phyloP scores from a whole-genome alignment of 768 basidiomycete genomes.

The Antrodiella citrinella region DNA sequence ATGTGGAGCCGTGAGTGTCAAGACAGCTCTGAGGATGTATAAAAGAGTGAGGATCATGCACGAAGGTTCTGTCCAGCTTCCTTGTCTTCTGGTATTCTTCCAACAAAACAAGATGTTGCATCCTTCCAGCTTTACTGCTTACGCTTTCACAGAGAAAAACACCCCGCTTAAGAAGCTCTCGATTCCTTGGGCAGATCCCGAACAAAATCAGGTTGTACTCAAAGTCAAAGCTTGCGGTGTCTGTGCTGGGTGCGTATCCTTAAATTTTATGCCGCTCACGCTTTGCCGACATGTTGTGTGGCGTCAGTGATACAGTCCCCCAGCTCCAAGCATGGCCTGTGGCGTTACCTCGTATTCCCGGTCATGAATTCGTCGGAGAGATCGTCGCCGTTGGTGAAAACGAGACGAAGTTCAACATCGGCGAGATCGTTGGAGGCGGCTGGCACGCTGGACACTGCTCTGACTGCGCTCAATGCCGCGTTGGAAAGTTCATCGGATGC shows the following conservation, averaged over 20 bases:
- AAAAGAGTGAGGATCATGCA: too few species aligned
- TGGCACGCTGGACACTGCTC: constrained; percentile 23
- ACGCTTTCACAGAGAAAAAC: constrained; percentile 16
- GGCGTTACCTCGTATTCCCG: constrained; percentile 18
- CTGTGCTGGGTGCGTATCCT: constrained; percentile 15
- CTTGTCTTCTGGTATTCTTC: too few species aligned
- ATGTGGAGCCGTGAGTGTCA: too few species aligned
- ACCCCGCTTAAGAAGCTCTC: constrained; percentile 14
- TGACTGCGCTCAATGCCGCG: constrained; percentile 17
- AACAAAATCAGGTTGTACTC: constrained; percentile 17
- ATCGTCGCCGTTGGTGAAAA: constrained; percentile 14
- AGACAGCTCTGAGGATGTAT: too few species aligned
- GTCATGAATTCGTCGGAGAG: constrained; percentile 22
- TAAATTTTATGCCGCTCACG: neutral
- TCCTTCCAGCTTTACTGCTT: constrained; percentile 12
- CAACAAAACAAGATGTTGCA: too few species aligned
- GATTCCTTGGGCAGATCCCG: constrained; percentile 15
- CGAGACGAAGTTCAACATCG: constrained; percentile 16
- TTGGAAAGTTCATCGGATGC: constrained; percentile 21
- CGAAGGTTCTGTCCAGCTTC: too few species aligned
- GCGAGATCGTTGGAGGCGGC: constrained; percentile 23
- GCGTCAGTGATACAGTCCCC: constrained; percentile 14
- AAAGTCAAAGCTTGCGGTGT: constrained; percentile 22
- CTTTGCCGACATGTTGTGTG: neutral
- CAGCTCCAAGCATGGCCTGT: constrained; percentile 8